phyloP scores from a whole-genome alignment of 495 filamentous ascomycete species.

The Paragyromitra xinjiangensis region DNA sequence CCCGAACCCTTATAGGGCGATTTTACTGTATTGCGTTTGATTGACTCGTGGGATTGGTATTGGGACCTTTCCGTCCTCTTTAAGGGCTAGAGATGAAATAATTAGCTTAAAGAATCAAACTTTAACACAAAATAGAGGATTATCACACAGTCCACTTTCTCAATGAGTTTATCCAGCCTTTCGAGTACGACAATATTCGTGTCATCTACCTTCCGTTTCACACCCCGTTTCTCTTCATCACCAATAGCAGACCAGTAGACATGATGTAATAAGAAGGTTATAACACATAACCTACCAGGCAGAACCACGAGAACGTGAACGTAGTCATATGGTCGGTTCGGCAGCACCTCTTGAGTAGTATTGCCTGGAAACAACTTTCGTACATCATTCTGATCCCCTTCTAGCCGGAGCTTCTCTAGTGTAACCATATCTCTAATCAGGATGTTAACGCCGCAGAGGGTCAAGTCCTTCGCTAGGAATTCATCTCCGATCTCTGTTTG shows the following conservation, averaged over 20 bases:
- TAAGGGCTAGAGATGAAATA: constrained; percentile 5
- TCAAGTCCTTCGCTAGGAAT: constrained; percentile 1
- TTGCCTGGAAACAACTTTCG: background rate
- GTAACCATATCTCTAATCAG: background rate
- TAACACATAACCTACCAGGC: background rate
- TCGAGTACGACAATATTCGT: background rate
- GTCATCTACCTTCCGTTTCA: background rate
- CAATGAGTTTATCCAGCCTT: background rate
- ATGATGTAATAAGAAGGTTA: background rate
- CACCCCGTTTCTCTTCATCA: background rate
- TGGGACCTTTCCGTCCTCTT: background rate
- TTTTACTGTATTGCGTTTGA: background rate
- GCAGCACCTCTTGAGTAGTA: background rate
- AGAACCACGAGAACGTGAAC: background rate
- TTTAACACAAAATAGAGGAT: background rate
- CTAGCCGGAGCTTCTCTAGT: constrained; percentile 5
- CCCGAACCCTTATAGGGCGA: too few species aligned
- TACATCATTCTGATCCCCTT: background rate
- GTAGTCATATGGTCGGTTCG: background rate
- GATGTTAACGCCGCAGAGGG: constrained; percentile 1
- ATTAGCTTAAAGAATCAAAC: constrained; percentile 1
- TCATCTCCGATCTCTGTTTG: background rate
- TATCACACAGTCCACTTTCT: background rate
- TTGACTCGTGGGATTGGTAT: background rate
- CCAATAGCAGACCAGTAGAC: background rate